Evolutionary conservation across 768 basidiomycete species (phyloP).

Genomic region (Lanmaoa pseudosensibilis): DNA sequence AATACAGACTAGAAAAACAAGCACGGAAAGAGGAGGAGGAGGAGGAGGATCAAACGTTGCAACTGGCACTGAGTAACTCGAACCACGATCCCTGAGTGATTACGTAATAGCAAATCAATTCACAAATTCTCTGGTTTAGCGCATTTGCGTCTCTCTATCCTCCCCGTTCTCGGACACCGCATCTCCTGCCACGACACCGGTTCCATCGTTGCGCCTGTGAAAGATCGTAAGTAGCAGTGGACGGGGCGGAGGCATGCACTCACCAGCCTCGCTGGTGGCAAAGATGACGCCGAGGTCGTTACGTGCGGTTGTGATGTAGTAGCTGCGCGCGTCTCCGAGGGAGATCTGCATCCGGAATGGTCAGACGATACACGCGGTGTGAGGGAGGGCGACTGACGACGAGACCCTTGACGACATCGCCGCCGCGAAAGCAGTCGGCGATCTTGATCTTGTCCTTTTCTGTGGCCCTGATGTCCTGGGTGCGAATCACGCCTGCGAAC

Average conservation of each 20-base stretch:
- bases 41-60: constrained; percentile 12
- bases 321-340: constrained; percentile 86
- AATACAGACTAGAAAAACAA: constrained; percentile 25
- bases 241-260: constrained; percentile 18
- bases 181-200: constrained; percentile 91
- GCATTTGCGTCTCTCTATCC: constrained; percentile 79
- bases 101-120: constrained; percentile 16
- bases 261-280: constrained; percentile 84
- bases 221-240: constrained; percentile 2
- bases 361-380: constrained; percentile 3
- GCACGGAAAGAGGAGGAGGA: not conserved
- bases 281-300: constrained; percentile 92
- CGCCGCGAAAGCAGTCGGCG: constrained; percentile 87
- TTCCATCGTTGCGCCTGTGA: constrained; percentile 73
- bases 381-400: constrained; percentile 57
- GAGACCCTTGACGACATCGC: constrained; percentile 83
- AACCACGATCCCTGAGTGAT: constrained; percentile 21
- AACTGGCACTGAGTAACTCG: not conserved
- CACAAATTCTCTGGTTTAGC: constrained; percentile 76
- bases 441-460: constrained; percentile 91
- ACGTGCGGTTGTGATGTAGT: constrained; percentile 87
- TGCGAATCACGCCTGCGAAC: constrained; percentile 84
- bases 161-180: constrained; percentile 81
- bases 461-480: constrained; percentile 85
- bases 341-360: constrained; percentile 61